Conservation (phyloP, 768 basidiomycete genomes). For the Termitomyces sp. region DNA sequence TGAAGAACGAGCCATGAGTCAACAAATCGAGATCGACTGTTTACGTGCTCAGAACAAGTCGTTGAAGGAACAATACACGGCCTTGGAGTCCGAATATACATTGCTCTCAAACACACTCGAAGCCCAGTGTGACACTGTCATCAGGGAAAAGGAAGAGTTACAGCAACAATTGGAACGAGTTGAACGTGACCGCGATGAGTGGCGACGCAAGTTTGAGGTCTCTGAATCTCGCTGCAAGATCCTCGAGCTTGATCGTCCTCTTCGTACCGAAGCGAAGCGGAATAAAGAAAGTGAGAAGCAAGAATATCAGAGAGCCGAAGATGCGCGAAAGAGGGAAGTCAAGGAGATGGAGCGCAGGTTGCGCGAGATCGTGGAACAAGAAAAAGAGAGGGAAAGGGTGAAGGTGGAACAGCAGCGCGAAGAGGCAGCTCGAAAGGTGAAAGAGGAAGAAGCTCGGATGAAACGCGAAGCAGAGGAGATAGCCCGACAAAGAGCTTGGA, state of each 20-base stretch:
- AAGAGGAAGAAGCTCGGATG: slow-evolving; percentile 1
- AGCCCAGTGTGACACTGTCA: not conserved
- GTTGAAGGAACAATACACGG: not conserved
- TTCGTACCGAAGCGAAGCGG: slow-evolving; percentile 5
- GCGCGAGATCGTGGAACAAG: slow-evolving; percentile 1
- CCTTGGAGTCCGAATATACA: not conserved
- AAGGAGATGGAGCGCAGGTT: slow-evolving; percentile 8
- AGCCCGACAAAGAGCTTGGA: slow-evolving; percentile 6
- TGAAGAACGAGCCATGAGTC: not conserved
- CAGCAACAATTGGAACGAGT: not conserved
- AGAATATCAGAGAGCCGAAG: not conserved
- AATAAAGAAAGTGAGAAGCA: slow-evolving; percentile 3
- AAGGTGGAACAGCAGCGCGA: slow-evolving; percentile 3
- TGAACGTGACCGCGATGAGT: not conserved
- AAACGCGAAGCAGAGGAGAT: not conserved
- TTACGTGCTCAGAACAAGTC: not conserved
- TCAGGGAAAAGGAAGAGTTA: not conserved
- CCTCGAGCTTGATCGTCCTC: slow-evolving; percentile 10
- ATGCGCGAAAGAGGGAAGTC: slow-evolving; percentile 3
- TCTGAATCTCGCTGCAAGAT: slow-evolving; percentile 13
- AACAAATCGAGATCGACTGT: not conserved
- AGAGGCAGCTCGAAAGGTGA: not conserved
- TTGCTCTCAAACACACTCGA: not conserved
- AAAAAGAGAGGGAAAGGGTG: not conserved
- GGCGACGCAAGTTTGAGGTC: slow-evolving; percentile 5